These are phyloP conservation scores for Pseudisothecium myosuroides DNA, from an alignment of 225 moss, liverwort and hornwort species.

Conservation along the genomic window DNA sequence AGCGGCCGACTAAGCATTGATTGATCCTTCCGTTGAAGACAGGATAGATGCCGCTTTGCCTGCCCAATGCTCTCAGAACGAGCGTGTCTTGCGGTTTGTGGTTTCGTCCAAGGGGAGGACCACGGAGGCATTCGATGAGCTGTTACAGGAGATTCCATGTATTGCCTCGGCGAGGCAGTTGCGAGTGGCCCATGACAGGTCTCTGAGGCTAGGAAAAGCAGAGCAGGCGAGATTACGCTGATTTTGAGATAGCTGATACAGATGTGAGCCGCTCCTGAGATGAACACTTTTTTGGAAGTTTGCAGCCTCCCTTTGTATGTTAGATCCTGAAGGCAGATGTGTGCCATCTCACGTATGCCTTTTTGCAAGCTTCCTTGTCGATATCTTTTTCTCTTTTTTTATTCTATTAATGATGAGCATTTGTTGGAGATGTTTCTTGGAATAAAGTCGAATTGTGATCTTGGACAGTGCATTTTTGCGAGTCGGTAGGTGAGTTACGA, in stretches of 20 bases:
- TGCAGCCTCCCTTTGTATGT: conserved; percentile 27
- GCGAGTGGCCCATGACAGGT: conserved; percentile 4
- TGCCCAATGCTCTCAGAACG: not conserved
- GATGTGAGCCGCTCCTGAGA: conserved; percentile 20
- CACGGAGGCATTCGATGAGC: not conserved
- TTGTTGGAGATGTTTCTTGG: conserved; percentile 19
- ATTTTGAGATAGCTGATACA: conserved; percentile 30
- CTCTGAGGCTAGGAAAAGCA: conserved; percentile 10
- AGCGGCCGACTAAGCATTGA: conserved; percentile 55
- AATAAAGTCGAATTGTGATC: conserved; percentile 8
- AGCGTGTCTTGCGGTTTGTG: conserved; percentile 2
- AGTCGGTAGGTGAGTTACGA: not conserved
- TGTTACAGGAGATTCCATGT: not conserved
- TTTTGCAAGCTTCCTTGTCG: conserved; percentile 14
- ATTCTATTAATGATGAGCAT: conserved; percentile 14
- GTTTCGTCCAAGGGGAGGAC: not conserved
- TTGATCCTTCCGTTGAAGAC: not conserved
- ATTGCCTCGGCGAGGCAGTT: not conserved
- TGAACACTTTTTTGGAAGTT: conserved; percentile 29
- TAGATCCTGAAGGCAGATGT: conserved; percentile 23
- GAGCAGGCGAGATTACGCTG: conserved; percentile 11
- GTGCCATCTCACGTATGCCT: conserved; percentile 1
- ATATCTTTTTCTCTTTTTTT: not conserved
- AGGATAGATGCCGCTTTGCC: not conserved
- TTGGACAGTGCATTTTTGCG: not conserved